phyloP scores from a whole-genome alignment of 2,329 filamentous ascomycete species.

The Paraphaeosphaeria minitans region DNA sequence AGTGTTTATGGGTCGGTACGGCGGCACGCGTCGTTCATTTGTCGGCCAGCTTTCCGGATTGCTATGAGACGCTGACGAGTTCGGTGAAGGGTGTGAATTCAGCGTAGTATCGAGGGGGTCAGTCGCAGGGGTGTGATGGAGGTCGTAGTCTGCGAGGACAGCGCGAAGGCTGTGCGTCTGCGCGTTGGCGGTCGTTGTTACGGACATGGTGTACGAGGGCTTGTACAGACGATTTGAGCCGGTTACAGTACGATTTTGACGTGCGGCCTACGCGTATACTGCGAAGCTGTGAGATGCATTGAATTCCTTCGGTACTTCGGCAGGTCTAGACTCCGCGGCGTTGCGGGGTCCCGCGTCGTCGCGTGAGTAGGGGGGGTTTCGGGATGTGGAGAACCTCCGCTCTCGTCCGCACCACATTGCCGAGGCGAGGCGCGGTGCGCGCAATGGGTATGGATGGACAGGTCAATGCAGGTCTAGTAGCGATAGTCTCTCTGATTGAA shows the following conservation, averaged over 20 bases:
- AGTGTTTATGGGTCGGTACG: slow-evolving; percentile 54
- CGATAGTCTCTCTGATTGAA: not conserved
- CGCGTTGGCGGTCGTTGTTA: slow-evolving; percentile 51
- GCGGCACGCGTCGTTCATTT: slow-evolving; percentile 54
- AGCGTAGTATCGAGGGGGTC: slow-evolving; percentile 30
- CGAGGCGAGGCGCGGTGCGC: not conserved
- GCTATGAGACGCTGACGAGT: slow-evolving; percentile 24
- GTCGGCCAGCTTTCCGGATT: slow-evolving; percentile 52
- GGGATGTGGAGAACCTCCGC: slow-evolving; percentile 27
- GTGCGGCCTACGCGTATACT: not conserved
- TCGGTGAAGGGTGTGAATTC: slow-evolving; percentile 35
- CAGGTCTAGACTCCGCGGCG: slow-evolving; percentile 1
- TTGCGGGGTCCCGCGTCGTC: slow-evolving; percentile 13
- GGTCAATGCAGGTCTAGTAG: not conserved
- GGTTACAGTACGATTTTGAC: slow-evolving; percentile 1
- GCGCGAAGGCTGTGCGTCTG: slow-evolving; percentile 44
- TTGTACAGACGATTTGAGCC: not conserved
- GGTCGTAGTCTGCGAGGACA: slow-evolving; percentile 54
- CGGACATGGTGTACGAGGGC: slow-evolving; percentile 44
- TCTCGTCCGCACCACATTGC: not conserved
- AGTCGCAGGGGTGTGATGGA: slow-evolving; percentile 48
- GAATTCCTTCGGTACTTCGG: not conserved
- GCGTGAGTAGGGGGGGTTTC: slow-evolving; percentile 9
- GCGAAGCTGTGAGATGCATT: not conserved
- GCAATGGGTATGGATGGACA: not conserved